These are phyloP conservation scores for Lipomyces lipofer DNA, from an alignment of 805 yeast species.

Conservation along the genomic window DNA sequence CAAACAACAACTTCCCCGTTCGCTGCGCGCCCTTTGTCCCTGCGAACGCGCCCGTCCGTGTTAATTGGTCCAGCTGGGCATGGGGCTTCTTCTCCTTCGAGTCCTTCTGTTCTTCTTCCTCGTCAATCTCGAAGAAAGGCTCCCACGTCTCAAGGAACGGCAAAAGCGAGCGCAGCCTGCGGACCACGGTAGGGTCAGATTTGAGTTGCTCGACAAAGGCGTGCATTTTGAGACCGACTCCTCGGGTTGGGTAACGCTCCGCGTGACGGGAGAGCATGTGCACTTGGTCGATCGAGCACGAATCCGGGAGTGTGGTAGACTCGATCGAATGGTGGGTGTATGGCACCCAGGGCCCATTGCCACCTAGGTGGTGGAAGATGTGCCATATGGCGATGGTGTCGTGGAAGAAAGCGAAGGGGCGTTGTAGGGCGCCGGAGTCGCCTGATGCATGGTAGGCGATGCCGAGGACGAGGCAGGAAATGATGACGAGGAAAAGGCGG, in stretches of 20 bases:
- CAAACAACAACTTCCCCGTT: slow-evolving; percentile 12
- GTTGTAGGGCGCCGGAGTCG: too few relatives aligned
- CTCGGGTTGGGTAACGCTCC: slow-evolving; percentile 22
- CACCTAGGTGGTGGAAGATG: slow-evolving; percentile 24
- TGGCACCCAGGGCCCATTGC: slow-evolving; percentile 29
- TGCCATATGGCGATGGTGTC: too few relatives aligned
- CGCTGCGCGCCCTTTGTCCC: slow-evolving; percentile 14
- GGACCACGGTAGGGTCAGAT: neutral
- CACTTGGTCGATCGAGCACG: slow-evolving; percentile 24
- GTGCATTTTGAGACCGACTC: slow-evolving; percentile 25
- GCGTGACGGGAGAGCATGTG: slow-evolving; percentile 30
- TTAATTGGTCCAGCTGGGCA: slow-evolving; percentile 26
- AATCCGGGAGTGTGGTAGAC: slow-evolving; percentile 1
- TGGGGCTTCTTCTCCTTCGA: neutral
- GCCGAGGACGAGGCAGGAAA: too few relatives aligned
- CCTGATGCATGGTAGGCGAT: too few relatives aligned
- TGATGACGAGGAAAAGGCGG: too few relatives aligned
- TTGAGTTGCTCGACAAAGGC: slow-evolving; percentile 8
- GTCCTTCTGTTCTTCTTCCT: slow-evolving; percentile 1
- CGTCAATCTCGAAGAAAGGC: slow-evolving; percentile 21
- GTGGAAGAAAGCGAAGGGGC: too few relatives aligned
- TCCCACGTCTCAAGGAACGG: slow-evolving; percentile 22
- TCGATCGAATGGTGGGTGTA: neutral
- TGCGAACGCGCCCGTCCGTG: slow-evolving; percentile 16
- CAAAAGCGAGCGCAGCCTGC: too few relatives aligned